These are phyloP conservation scores for Aspergillus sclerotioniger DNA, from an alignment of 495 filamentous ascomycete genomes.

Conservation along the genomic window DNA sequence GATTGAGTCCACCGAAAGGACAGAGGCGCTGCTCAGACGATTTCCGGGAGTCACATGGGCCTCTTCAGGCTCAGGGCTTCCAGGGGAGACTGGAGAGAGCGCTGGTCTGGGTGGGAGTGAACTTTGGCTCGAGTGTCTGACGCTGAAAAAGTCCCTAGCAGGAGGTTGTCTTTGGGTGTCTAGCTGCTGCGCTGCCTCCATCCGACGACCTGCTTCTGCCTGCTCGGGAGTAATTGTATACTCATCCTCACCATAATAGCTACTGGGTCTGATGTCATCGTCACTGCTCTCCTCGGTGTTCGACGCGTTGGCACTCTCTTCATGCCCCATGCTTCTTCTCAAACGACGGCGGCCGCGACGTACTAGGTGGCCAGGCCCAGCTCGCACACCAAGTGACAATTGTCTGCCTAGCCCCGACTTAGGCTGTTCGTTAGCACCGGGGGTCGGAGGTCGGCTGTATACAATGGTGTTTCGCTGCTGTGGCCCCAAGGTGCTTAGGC, in stretches of 20 bases:
- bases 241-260: conserved; percentile 45
- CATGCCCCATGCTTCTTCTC: conserved; percentile 30
- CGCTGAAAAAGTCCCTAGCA: conserved; percentile 16
- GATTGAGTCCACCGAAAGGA: conserved; percentile 53
- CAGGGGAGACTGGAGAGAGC: conserved; percentile 31
- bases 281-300: conserved; percentile 45
- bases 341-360: conserved; percentile 33
- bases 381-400: conserved; percentile 35
- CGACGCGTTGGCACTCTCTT: conserved; percentile 27
- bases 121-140: conserved; percentile 31
- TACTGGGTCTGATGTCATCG: conserved; percentile 43
- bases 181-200: conserved; percentile 21
- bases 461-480: conserved; percentile 49
- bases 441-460: conserved; percentile 46
- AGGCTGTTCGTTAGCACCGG: conserved; percentile 31
- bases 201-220: conserved; percentile 30
- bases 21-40: conserved; percentile 45
- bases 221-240: conserved; percentile 39
- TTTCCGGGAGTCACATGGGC: conserved; percentile 35
- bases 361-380: conserved; percentile 38
- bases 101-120: conserved; percentile 23
- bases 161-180: conserved; percentile 11
- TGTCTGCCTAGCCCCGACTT: conserved; percentile 40
- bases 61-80: conserved; percentile 41
- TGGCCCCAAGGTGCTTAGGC: conserved; percentile 45